phyloP scores from a whole-genome alignment of 2,329 filamentous ascomycete genomes.

The Huntiella decipiens region DNA sequence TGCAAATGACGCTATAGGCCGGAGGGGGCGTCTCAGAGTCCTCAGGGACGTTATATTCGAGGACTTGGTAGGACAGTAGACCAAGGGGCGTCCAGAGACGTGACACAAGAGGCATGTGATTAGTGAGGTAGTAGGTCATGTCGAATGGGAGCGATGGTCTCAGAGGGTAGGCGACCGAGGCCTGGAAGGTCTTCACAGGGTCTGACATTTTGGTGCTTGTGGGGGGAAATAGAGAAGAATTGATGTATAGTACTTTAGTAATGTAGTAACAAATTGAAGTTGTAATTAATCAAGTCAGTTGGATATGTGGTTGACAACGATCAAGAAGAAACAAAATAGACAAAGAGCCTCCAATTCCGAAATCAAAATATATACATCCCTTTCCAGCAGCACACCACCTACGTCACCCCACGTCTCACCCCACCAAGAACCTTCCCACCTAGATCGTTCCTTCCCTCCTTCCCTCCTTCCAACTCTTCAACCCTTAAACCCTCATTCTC shows the following conservation, averaged over 20 bases:
- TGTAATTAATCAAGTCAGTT: no score
- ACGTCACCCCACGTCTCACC: neutral
- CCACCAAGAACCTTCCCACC: neutral
- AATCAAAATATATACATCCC: no score
- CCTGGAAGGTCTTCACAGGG: neutral
- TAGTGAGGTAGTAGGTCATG: slow-evolving; percentile 28
- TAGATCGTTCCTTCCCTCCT: no score
- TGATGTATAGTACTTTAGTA: neutral
- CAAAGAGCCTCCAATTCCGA: no score
- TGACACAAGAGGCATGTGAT: slow-evolving; percentile 26
- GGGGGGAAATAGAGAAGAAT: neutral
- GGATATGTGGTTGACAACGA: no score
- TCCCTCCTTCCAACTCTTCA: no score
- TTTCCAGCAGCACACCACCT: no score
- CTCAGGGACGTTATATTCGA: slow-evolving; percentile 14
- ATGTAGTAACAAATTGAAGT: no score
- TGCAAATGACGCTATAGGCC: slow-evolving; percentile 14
- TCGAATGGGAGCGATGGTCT: slow-evolving; percentile 21
- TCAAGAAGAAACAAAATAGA: no score
- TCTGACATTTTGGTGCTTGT: neutral
- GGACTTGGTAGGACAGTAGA: slow-evolving; percentile 20
- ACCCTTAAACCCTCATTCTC: no score
- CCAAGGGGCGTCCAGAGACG: slow-evolving; percentile 22
- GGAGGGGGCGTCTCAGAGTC: slow-evolving; percentile 12
- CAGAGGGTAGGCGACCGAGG: slow-evolving; percentile 5